Evolutionary conservation across 2,329 filamentous ascomycete genomes (phyloP), one percentile per base, ranked within the genome.

Genomic region (Fusarium pseudonygamai): DNA sequence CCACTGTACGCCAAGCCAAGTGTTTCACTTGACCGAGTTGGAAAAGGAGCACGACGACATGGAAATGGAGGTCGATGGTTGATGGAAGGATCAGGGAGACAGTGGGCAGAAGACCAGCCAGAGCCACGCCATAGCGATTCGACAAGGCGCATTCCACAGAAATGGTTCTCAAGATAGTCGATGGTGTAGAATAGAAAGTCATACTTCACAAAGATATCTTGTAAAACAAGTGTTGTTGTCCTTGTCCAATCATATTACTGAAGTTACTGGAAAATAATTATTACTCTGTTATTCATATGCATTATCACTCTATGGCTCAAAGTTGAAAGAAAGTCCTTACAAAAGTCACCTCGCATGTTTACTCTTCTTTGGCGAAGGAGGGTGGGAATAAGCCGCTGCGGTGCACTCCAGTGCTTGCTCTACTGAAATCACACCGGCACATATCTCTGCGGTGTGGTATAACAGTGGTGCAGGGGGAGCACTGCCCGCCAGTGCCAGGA

Each of bases 111-210:
- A 46, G 18, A 11, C 13, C 8, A 28, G 24, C 8, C 5, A 22
- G 13, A 14, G 3, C 18, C 12, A 28, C 0, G 13, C 3, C 8
- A 11, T 3, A 13, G 4, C 6, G 3, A 28, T 8, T 22, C 3
- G 13, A 28, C 8, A 28, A 0, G 12, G 24, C 0, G 13, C 0
- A 22, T 11, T 46, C 12, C 3, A 15, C 18, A 22, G 18, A 0
- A 3, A 10, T 28, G 13, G 18, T 28, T 46, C 0, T 7, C 8
- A 11, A 22, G 18, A 46, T 11, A 22, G 9, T 43, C 8, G 10
- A 43, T 18, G 42, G 15, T 18, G n/a, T 24, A 13, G 37, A 39
- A 22, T 22, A 0, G 7, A 39, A 39, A 39, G 37, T 13, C 37
- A 39, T 1, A 39, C 20, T 13, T 39, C 11, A 22, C 20, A 39